Evolutionary conservation across 768 basidiomycete genomes (phyloP).

Genomic region (Clathrus columnatus): DNA sequence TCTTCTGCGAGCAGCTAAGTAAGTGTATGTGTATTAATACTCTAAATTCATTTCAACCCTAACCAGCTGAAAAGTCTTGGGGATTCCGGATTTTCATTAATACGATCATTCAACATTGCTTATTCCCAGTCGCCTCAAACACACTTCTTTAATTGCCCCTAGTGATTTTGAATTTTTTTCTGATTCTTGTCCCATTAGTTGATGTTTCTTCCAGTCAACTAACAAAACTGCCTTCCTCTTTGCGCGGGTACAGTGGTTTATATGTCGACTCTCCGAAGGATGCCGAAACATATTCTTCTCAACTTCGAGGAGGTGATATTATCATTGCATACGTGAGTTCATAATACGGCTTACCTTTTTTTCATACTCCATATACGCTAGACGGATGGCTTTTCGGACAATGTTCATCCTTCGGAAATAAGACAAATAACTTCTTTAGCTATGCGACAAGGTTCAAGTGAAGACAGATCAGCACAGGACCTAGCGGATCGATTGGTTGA

Average conservation of each 20-base stretch:
- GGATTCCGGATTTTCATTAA: slow-evolving; percentile 19
- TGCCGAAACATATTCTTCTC: slow-evolving; percentile 38
- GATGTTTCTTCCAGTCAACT: slow-evolving; percentile 27
- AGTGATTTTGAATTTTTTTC: slow-evolving; percentile 28
- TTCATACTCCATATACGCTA: slow-evolving; percentile 17
- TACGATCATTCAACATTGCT: slow-evolving; percentile 13
- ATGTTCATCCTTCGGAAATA: slow-evolving; percentile 60
- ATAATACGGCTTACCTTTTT: neutral
- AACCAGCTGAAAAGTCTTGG: slow-evolving; percentile 13
- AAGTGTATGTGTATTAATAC: slow-evolving; percentile 18
- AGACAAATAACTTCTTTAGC: slow-evolving; percentile 60
- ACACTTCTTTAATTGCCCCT: slow-evolving; percentile 39
- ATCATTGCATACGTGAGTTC: slow-evolving; percentile 39
- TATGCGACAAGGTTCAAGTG: slow-evolving; percentile 44
- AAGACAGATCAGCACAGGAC: slow-evolving; percentile 53
- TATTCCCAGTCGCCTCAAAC: slow-evolving; percentile 30
- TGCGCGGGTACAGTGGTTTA: slow-evolving; percentile 16
- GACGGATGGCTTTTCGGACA: slow-evolving; percentile 51
- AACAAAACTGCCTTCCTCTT: slow-evolving; percentile 25
- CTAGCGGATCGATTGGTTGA: slow-evolving; percentile 69
- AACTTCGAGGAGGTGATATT: slow-evolving; percentile 44
- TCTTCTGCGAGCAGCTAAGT: slow-evolving; percentile 72
- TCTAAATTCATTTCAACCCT: neutral
- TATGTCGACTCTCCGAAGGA: slow-evolving; percentile 31
- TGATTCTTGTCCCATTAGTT: slow-evolving; percentile 22